Evolutionary conservation across 306 rosid species (phyloP), one percentile per base, ranked within the genome.

Genomic region (Malus sylvestris): DNA sequence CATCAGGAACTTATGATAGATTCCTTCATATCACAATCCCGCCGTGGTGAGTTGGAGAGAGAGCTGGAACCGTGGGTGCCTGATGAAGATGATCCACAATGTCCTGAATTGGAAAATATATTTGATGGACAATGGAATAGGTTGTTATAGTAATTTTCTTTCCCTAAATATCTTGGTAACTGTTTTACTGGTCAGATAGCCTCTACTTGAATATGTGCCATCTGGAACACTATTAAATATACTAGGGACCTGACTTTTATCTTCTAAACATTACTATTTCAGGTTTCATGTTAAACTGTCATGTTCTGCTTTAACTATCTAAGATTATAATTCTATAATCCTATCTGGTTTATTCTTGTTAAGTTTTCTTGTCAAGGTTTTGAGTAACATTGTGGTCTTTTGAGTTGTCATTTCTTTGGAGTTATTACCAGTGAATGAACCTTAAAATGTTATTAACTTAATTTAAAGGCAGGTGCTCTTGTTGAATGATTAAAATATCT

Each of bases 61-160:
- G 97, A 92, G 79, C 87, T 95, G 74, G 87, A 89, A 75, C 97
- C 88, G 13, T 95, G 99, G 99, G 80, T 95, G 45, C 99, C 99
- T 62, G 97, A 89, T 86, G 92, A 92, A 80, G 91, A 87, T 76
- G 92, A 70, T 80, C 92, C 92, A 63, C 92, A 79, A 45, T 82
- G 84, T 83, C 97, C 97, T 81, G 99, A 92, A 63, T 85, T 92
- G 83, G 99, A 95, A 57, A 88, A 86, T 87, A 85, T 78, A 81
- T 95, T 95, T 82, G 93, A 89, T 78, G 87, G 82, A 73, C 83
- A 77, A 62, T 88, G 96, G 97, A 90, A 95, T 67, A 95, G 99
- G 99, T 95, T 78, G 81, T 80, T 79, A 69, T 42, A 62, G 57
- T 80, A 81, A 55, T n/a, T 75, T 84, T 84, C 76, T 86, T 85